phyloP scores from a whole-genome alignment of 495 filamentous ascomycete genomes.

The Penicillium flavigenum region DNA sequence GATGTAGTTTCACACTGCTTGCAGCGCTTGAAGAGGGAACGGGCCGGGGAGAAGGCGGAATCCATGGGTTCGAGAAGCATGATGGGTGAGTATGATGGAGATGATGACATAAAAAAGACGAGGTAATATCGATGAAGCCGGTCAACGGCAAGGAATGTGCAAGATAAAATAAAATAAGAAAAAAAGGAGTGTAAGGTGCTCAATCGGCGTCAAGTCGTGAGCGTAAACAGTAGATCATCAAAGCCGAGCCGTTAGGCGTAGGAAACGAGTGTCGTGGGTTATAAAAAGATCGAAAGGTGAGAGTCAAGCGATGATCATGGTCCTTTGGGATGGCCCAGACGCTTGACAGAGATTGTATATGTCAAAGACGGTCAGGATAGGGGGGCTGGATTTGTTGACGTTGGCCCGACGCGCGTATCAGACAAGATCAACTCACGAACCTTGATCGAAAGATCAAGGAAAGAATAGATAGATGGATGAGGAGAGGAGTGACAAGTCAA shows the following conservation, averaged over 20 bases:
- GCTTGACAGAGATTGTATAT: not conserved
- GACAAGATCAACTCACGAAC: not conserved
- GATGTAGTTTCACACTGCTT: constrained; percentile 38
- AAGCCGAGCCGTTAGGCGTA: constrained; percentile 13
- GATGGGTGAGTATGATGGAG: constrained; percentile 15
- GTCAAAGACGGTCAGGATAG: not conserved
- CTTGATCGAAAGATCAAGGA: not conserved
- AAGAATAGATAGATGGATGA: constrained; percentile 6
- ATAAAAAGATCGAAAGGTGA: constrained; percentile 12
- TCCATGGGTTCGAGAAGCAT: constrained; percentile 33
- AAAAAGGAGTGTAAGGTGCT: constrained; percentile 37
- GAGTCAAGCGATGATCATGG: constrained; percentile 31
- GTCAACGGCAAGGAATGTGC: constrained; percentile 29
- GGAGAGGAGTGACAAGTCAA: not conserved
- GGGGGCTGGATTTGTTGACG: not conserved
- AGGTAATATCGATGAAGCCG: constrained; percentile 26
- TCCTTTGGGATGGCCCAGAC: constrained; percentile 13
- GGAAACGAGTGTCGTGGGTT: constrained; percentile 27
- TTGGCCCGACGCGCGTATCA: not conserved
- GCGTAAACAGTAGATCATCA: constrained; percentile 36
- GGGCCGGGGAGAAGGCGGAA: constrained; percentile 29
- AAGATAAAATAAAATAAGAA: constrained; percentile 11
- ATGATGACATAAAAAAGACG: constrained; percentile 7
- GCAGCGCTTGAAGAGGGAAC: constrained; percentile 51
- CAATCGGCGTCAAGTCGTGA: constrained; percentile 47